Evolutionary conservation across 2,329 filamentous ascomycete genomes (phyloP).

Genomic region (Macrophomina pseudophaseolina): DNA sequence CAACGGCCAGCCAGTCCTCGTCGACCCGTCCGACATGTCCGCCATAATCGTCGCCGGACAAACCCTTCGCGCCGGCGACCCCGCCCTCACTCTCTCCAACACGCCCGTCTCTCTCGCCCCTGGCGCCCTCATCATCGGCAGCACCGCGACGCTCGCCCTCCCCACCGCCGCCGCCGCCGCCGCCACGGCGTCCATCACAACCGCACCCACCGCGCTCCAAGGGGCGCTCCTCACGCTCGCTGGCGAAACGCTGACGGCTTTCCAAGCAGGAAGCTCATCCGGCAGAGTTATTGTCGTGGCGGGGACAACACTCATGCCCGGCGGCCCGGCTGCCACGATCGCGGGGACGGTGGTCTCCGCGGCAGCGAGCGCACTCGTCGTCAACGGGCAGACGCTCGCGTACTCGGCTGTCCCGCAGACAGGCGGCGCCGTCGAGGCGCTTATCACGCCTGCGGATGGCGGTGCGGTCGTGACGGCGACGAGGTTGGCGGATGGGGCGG

Average conservation of each 20-base stretch:
- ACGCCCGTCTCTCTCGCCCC: background rate
- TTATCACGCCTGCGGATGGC: background rate
- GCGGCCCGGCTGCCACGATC: constrained; percentile 1
- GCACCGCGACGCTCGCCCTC: background rate
- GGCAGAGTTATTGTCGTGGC: background rate
- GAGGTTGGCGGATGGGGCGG: background rate
- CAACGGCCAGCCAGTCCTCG: background rate
- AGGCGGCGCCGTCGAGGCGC: background rate
- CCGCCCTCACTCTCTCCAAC: background rate
- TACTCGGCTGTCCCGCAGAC: background rate
- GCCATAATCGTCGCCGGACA: background rate
- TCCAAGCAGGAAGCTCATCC: no score
- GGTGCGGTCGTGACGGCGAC: background rate
- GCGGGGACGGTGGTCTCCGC: background rate
- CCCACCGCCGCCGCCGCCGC: background rate
- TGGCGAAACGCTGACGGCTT: background rate
- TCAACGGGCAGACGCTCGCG: background rate
- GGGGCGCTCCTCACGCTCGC: constrained; percentile 4
- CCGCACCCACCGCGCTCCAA: no score
- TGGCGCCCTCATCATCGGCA: background rate
- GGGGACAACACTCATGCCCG: background rate
- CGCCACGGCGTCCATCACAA: background rate
- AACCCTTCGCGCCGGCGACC: background rate
- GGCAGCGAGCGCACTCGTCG: background rate
- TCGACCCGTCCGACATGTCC: background rate